These are phyloP conservation scores for Penicillium frequentans DNA, from an alignment of 2,329 filamentous ascomycete genomes.

Conservation along the genomic window DNA sequence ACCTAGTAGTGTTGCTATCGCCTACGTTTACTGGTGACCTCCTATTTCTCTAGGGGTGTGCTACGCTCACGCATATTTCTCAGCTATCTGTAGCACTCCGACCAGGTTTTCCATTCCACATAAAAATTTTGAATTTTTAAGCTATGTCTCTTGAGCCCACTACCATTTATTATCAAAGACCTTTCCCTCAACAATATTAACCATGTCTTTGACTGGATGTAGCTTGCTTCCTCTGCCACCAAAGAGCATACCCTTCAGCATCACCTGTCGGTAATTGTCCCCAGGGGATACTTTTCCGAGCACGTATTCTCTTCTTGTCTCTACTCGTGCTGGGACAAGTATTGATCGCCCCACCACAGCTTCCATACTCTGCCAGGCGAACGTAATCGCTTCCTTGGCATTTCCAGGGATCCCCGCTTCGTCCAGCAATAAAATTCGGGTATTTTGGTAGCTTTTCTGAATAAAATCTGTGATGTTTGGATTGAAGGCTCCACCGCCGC, in stretches of 20 bases:
- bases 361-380: conserved; percentile 63
- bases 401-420: conserved; percentile 57
- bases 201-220: conserved; percentile 50
- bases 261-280: conserved; percentile 55
- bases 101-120: too few relatives aligned
- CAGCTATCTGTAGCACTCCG: too few relatives aligned
- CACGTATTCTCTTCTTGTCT: conserved; percentile 53
- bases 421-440: conserved; percentile 56
- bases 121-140: too few relatives aligned
- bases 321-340: conserved; percentile 55
- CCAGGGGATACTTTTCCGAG: conserved; percentile 58
- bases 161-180: conserved; percentile 51
- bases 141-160: too few relatives aligned
- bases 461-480: conserved; percentile 58
- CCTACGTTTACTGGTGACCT: too few relatives aligned
- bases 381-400: conserved; percentile 61
- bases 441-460: conserved; percentile 49
- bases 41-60: too few relatives aligned
- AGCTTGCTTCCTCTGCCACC: conserved; percentile 47
- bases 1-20: too few relatives aligned
- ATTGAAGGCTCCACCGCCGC: conserved; percentile 59
- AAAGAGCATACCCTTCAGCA: conserved; percentile 55
- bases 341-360: conserved; percentile 57
- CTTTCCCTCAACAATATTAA: conserved; percentile 52
- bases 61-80: too few relatives aligned